Conservation (phyloP, 139 green algal genomes). For the Pycnococcus provasolii region DNA sequence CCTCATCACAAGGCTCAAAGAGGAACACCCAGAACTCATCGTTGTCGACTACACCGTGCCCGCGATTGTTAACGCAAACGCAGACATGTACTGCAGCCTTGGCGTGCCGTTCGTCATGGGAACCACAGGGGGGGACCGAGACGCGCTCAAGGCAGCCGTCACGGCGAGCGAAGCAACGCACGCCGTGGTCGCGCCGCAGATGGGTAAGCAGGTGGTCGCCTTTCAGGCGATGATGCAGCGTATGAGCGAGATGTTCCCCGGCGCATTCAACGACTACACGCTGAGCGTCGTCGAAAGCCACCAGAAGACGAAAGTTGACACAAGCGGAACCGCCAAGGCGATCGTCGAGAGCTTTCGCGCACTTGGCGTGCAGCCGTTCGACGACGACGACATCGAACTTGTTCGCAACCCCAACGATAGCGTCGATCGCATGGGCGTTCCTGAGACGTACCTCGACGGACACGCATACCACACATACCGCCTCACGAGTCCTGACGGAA, state of each 20-base stretch:
- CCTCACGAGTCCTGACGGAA: conserved; percentile 58
- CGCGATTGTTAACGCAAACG: conserved; percentile 72
- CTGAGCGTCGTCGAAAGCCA: conserved; percentile 87
- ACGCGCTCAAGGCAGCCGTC: conserved; percentile 54
- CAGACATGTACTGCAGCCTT: conserved; percentile 66
- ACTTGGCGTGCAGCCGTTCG: conserved; percentile 62
- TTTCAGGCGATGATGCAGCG: conserved; percentile 87
- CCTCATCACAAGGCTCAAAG: conserved; percentile 39
- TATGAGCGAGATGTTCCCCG: conserved; percentile 83
- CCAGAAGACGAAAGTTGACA: conserved; percentile 93
- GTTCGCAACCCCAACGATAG: conserved; percentile 57
- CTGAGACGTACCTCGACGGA: conserved; percentile 46
- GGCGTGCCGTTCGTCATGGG: conserved; percentile 94
- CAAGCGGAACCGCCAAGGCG: conserved; percentile 77
- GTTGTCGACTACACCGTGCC: conserved; percentile 96
- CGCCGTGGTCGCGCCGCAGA: conserved; percentile 94
- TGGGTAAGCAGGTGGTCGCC: conserved; percentile 95
- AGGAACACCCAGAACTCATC: conserved; percentile 63
- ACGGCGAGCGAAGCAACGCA: conserved; percentile 42
- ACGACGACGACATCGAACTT: conserved; percentile 47
- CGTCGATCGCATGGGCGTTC: conserved; percentile 58
- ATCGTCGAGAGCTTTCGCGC: conserved; percentile 74
- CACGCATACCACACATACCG: conserved; percentile 98
- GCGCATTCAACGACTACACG: conserved; percentile 84
- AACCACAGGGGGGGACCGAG: conserved; percentile 88